phyloP scores from a whole-genome alignment of 1,139 yeast genomes.

The Hyphopichia khmerensis region DNA sequence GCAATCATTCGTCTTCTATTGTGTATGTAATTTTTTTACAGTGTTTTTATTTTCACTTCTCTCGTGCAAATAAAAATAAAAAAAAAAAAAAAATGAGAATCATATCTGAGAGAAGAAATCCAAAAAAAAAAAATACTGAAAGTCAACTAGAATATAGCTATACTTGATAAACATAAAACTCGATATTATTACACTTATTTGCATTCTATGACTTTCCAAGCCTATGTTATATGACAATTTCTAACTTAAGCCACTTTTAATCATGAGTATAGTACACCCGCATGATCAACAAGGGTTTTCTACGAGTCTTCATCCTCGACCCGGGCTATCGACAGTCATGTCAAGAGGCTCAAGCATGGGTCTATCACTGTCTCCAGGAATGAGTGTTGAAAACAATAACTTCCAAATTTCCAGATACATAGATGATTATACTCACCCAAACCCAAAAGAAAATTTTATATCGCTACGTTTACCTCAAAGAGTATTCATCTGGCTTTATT shows the following conservation, averaged over 20 bases:
- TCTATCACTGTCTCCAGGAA: background rate
- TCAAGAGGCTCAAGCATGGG: conserved; percentile 2
- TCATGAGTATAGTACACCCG: conserved; percentile 1
- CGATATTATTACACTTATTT: background rate
- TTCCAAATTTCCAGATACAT: background rate
- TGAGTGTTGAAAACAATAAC: background rate
- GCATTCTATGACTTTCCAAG: background rate
- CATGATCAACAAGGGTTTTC: background rate
- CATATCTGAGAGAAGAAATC: too few species aligned
- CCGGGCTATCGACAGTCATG: background rate
- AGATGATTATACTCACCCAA: background rate
- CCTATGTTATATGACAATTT: conserved; percentile 1
- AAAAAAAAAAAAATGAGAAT: too few species aligned
- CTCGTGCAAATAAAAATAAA: too few species aligned
- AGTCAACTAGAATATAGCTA: too few species aligned
- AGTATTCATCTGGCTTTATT: conserved; percentile 51
- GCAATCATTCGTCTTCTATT: too few species aligned
- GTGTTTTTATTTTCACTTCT: too few species aligned
- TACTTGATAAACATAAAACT: too few species aligned
- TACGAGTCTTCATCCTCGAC: background rate
- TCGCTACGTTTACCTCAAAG: conserved; percentile 32
- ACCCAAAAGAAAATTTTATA: conserved; percentile 5
- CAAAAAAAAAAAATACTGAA: too few species aligned
- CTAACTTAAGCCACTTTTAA: background rate
- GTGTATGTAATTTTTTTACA: too few species aligned